Conservation (phyloP, 2,329 filamentous ascomycete genomes). For the Hawksworthiomyces lignivorus region DNA sequence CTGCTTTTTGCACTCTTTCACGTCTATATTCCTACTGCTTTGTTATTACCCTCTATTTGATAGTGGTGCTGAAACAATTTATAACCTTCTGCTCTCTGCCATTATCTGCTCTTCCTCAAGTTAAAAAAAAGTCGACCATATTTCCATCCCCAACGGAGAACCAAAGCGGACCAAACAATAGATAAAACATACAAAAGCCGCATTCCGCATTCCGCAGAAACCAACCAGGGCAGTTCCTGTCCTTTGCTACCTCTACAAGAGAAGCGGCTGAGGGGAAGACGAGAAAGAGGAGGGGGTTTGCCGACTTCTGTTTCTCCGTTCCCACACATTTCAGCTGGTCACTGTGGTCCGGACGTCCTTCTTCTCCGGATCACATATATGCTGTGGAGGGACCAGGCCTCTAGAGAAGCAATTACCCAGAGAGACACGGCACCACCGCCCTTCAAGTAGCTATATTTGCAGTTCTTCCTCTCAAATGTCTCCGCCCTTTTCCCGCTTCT, state of each 20-base stretch:
- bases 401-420: background rate
- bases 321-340: too few species aligned
- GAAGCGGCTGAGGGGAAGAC: background rate
- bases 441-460: too few species aligned
- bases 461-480: background rate
- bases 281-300: background rate
- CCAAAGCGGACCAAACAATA: conserved; percentile 2
- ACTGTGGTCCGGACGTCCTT: conserved; percentile 1
- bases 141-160: conserved; percentile 3
- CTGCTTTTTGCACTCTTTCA: background rate
- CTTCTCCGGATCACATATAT: conserved; percentile 3
- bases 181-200: conserved; percentile 6
- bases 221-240: background rate
- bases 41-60: background rate
- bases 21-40: too few species aligned
- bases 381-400: background rate
- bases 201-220: too few species aligned
- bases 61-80: too few species aligned
- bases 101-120: too few species aligned
- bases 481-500: background rate
- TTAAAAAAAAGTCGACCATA: background rate
- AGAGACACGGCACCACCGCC: background rate
- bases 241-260: background rate
- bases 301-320: too few species aligned
- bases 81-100: too few species aligned